Evolutionary conservation across 257 asterid genomes (phyloP).

Genomic region (Voacanga thouarsii): DNA sequence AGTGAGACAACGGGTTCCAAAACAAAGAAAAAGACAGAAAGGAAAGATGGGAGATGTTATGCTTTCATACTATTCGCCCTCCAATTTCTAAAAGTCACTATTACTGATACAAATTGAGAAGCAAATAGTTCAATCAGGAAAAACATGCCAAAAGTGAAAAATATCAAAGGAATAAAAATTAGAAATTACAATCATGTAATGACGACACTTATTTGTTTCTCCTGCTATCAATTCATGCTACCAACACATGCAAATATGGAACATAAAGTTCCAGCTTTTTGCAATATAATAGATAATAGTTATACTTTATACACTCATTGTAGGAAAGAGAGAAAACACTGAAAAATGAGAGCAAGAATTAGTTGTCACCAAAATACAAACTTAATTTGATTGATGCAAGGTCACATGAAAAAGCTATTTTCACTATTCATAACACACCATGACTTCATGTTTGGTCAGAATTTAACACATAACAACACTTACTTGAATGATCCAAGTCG

Average conservation of each 20-base stretch:
- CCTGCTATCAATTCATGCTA: background rate
- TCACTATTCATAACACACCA: background rate
- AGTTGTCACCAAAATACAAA: background rate
- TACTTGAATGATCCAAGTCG: conserved; percentile 89
- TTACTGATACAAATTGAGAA: background rate
- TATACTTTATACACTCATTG: too few species aligned
- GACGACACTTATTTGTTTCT: background rate
- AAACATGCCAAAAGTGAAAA: background rate
- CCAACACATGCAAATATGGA: background rate
- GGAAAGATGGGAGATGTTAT: background rate
- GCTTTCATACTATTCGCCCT: background rate
- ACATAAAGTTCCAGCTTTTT: background rate
- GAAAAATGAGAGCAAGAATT: background rate
- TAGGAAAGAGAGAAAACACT: background rate
- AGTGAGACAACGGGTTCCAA: background rate
- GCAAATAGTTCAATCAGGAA: background rate
- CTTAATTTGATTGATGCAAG: background rate
- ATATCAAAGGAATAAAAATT: background rate
- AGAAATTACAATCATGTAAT: background rate
- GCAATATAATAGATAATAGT: background rate
- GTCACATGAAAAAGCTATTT: background rate
- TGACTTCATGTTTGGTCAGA: background rate
- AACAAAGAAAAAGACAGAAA: background rate
- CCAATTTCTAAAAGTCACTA: background rate
- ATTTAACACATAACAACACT: conserved; percentile 29